Base-by-base conservation (phyloP, 1,284 basidiomycete species). In the Moesziomyces parantarcticus region DNA sequence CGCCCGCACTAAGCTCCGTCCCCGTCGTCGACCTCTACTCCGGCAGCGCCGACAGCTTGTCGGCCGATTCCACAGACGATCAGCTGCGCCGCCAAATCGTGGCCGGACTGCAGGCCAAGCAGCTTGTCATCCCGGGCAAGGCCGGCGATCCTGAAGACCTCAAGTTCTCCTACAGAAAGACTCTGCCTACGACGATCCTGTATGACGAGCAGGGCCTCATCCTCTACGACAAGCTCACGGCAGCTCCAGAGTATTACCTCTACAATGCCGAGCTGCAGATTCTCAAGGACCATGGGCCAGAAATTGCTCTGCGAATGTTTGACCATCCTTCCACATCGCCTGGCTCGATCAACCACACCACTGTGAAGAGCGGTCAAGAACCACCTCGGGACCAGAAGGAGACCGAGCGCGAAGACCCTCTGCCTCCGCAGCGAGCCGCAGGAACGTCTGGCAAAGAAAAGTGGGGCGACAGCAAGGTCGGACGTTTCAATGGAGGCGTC, bases 151-250 rank as follows among this genome's bases (percentile, higher is more conserved):
- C 51, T 1, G 60, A 76, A 36, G 77, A 79, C 29, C 61, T 57
- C 47, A 52, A 58, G 34, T 79, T 59, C 29, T 58, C 70, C n/a
- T 77, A 72, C 52, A 50, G 53, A 20, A 71, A 75, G 52, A 87
- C 88, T 18, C 85, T 97, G 13, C 93, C 94, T 5, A 96, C 93
- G 0, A 87, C 93, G 80, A 88, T 97, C 16, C 87, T 97, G 11
- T 97, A 97, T 84, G 90, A 94, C 77, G 92, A 95, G 82, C 87
- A 86, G 25, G 94, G 94, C 3, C 86, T 97, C 55, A 87, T 88
- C 77, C 86, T 94, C 18, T 94, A 93, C 85, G 92, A 94, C 59
- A 68, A 72, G 64, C 59, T 68, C 21, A 67, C 58, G 18, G 50
- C 69, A 55, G 66, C 73, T 46, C 87, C 89, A 10, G 93, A 94